Evolutionary conservation across 352 stramenopile genomes (phyloP).

Genomic region (Phytophthora cryptogea): DNA sequence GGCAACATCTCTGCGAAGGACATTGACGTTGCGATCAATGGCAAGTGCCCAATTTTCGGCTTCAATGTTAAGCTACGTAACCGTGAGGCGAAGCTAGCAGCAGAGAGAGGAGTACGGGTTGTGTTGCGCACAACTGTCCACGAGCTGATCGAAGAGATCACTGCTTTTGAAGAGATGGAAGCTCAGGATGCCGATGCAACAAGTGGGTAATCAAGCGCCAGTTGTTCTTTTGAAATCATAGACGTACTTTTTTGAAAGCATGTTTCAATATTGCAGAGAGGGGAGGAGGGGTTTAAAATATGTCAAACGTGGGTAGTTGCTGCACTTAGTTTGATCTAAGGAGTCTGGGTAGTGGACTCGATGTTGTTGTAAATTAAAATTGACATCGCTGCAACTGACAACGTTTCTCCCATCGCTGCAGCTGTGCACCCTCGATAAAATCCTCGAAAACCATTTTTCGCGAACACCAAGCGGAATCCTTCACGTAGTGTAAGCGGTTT

Average conservation of each 20-base stretch:
- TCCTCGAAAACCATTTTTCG: slow-evolving; percentile 47
- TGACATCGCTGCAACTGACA: background rate
- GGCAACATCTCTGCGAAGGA: slow-evolving; percentile 78
- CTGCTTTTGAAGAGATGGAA: slow-evolving; percentile 40
- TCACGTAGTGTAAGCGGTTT: slow-evolving; percentile 37
- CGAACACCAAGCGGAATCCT: slow-evolving; percentile 53
- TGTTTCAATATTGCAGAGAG: no score
- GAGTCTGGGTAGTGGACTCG: no score
- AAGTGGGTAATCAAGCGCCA: slow-evolving; percentile 11
- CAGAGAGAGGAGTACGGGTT: slow-evolving; percentile 60
- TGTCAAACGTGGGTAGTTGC: background rate
- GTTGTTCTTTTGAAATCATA: slow-evolving; percentile 2
- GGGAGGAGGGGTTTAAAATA: no score
- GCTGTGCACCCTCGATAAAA: slow-evolving; percentile 6
- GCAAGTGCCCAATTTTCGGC: slow-evolving; percentile 82
- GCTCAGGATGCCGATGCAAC: slow-evolving; percentile 4
- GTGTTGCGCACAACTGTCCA: slow-evolving; percentile 76
- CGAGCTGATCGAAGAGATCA: slow-evolving; percentile 79
- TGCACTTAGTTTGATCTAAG: background rate
- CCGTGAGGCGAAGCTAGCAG: slow-evolving; percentile 63
- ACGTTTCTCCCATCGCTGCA: background rate
- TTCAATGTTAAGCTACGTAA: slow-evolving; percentile 80
- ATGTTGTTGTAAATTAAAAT: no score
- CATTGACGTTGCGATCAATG: slow-evolving; percentile 81
- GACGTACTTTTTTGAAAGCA: background rate